Evolutionary conservation across 1,284 basidiomycete species (phyloP).

Genomic region (Cryptococcus sp.): DNA sequence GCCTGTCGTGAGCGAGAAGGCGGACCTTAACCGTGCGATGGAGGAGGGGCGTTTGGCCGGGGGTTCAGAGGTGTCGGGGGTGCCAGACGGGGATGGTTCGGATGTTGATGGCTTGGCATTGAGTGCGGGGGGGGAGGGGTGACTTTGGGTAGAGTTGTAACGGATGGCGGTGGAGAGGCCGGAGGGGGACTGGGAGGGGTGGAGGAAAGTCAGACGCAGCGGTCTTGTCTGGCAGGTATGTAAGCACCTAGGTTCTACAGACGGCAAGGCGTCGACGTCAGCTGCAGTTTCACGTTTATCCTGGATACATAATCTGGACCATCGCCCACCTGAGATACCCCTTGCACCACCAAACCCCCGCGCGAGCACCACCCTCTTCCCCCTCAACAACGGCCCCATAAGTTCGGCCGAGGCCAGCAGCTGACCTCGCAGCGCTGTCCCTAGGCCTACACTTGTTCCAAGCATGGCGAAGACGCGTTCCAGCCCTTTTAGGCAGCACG

Average conservation of each 20-base stretch:
- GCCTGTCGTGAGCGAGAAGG: constrained; percentile 10
- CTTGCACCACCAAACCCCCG: no score
- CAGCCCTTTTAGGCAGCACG: no score
- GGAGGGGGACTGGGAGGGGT: no score
- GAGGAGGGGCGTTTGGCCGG: constrained; percentile 2
- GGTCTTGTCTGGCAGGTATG: no score
- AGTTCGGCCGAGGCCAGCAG: background rate
- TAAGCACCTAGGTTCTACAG: no score
- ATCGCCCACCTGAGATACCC: no score
- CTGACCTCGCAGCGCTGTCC: background rate
- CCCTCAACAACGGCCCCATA: background rate
- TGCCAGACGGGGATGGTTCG: background rate
- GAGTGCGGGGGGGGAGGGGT: background rate
- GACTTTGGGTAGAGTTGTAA: background rate
- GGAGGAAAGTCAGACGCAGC: no score
- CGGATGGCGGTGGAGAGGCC: no score
- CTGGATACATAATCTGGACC: no score
- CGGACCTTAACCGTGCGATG: constrained; percentile 12
- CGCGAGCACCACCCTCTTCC: no score
- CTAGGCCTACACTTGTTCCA: background rate
- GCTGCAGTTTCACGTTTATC: no score
- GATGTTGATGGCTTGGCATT: background rate
- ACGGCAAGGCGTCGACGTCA: no score
- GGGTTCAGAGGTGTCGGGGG: background rate
- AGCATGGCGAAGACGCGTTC: background rate